These are phyloP conservation scores for Gossypium thurberi DNA, from an alignment of 345 rosid species.

Conservation along the genomic window DNA sequence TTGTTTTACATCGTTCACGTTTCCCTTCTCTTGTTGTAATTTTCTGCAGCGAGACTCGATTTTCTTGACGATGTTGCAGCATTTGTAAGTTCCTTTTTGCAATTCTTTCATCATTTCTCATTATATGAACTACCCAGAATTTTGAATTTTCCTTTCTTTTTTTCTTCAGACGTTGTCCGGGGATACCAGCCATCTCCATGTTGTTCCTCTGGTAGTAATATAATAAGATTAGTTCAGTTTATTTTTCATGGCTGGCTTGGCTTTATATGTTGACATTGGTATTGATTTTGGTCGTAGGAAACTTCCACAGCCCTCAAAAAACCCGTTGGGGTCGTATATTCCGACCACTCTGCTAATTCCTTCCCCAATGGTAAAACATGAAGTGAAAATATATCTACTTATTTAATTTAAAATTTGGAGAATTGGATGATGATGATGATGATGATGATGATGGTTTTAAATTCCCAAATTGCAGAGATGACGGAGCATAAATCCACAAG, in stretches of 20 bases:
- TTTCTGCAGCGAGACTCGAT: constrained; percentile 50
- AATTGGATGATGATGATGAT: neutral
- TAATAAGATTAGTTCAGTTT: neutral
- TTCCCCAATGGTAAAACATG: neutral
- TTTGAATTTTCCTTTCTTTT: neutral
- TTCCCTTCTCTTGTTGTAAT: neutral
- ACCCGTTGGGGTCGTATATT: constrained; percentile 51
- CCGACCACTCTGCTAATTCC: constrained; percentile 26
- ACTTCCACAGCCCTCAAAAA: constrained; percentile 38
- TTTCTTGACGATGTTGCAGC: constrained; percentile 66
- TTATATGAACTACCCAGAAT: neutral
- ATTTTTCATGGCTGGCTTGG: neutral
- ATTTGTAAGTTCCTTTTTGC: constrained; percentile 35
- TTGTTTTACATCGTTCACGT: neutral
- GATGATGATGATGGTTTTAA: constrained; percentile 16
- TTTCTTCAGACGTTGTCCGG: constrained; percentile 47
- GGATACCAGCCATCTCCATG: constrained; percentile 50
- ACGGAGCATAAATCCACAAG: constrained; percentile 67
- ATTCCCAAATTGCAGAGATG: constrained; percentile 19
- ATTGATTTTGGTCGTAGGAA: constrained; percentile 36
- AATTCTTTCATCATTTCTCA: neutral
- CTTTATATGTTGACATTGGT: neutral
- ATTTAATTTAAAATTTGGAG: neutral
- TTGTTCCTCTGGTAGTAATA: constrained; percentile 45
- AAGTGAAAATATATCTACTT: neutral